Percentiles rank a stretch among this genome's conserved stretches.
Evolutionary conservation across 169 alveolate species (phyloP).

Genomic region (Plasmodium vivax): DNA sequence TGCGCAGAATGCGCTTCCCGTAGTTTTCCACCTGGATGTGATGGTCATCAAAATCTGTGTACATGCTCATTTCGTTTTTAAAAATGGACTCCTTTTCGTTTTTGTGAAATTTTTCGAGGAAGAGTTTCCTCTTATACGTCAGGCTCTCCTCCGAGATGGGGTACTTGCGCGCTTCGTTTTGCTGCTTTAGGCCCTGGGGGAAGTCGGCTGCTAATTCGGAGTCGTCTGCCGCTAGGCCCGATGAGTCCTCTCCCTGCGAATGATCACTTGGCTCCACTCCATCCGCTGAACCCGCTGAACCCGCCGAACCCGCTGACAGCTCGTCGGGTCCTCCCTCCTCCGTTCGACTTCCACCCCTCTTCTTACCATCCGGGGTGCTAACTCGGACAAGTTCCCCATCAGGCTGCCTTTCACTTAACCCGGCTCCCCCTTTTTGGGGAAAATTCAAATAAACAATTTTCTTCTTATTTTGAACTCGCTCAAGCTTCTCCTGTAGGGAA

Average conservation of each 20-base stretch:
- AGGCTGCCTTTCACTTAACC: neutral
- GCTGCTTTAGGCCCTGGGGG: neutral
- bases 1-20: conserved; percentile 21
- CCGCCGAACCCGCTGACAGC: neutral
- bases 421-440: neutral
- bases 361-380: neutral
- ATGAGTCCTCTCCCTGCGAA: neutral
- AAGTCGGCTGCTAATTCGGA: neutral
- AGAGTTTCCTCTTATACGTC: conserved; percentile 48
- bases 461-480: conserved; percentile 35
- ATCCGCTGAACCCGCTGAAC: neutral
- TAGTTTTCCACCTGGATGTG: conserved; percentile 41
- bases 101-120: conserved; percentile 37
- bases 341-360: neutral
- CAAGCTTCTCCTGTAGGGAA: conserved; percentile 33
- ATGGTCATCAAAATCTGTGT: conserved; percentile 65
- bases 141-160: conserved; percentile 29
- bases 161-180: neutral
- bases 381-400: neutral
- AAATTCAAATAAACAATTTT: conserved; percentile 52
- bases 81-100: conserved; percentile 25
- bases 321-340: neutral
- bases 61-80: conserved; percentile 51
- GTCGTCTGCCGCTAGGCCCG: neutral
- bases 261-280: neutral